These are phyloP conservation scores for Pythium vanterpoolii DNA, from an alignment of 352 stramenopile species.

Conservation along the genomic window DNA sequence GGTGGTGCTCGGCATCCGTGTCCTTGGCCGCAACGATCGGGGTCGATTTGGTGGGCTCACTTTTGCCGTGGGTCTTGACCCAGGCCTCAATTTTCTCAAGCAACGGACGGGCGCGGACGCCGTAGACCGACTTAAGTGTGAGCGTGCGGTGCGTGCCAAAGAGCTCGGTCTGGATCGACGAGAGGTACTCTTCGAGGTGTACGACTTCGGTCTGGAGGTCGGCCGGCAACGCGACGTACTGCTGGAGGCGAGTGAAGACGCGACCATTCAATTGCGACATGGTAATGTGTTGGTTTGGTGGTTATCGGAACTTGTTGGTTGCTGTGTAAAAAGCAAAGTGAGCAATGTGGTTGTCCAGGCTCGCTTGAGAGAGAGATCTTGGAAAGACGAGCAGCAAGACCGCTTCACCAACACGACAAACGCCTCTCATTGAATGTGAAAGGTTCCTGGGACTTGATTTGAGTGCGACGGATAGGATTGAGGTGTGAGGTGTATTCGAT, in stretches of 20 bases:
- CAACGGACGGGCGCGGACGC: slow-evolving; percentile 1
- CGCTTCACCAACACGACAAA: neutral
- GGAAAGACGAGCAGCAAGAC: neutral
- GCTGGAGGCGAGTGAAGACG: slow-evolving; percentile 18
- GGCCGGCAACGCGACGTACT: slow-evolving; percentile 8
- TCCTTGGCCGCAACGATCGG: neutral
- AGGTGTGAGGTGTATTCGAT: neutral
- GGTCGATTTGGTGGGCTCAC: neutral
- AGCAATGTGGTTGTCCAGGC: neutral
- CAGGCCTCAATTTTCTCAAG: slow-evolving; percentile 2
- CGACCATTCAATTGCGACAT: slow-evolving; percentile 7
- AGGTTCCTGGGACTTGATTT: too few relatives aligned
- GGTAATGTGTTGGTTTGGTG: neutral
- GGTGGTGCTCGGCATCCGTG: neutral
- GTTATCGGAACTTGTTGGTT: neutral
- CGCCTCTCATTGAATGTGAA: neutral
- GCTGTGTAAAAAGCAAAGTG: neutral
- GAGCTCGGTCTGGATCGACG: slow-evolving; percentile 1
- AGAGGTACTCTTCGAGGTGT: neutral
- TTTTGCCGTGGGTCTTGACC: neutral
- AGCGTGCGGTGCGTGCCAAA: neutral
- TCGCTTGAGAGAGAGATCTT: neutral
- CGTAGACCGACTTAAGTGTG: neutral
- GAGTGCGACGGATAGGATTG: neutral
- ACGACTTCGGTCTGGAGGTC: slow-evolving; percentile 7